Percentiles rank a stretch among this genome's conserved stretches.
These are phyloP conservation scores for Tricharina praecox DNA, from an alignment of 495 filamentous ascomycete genomes.

Conservation along the genomic window DNA sequence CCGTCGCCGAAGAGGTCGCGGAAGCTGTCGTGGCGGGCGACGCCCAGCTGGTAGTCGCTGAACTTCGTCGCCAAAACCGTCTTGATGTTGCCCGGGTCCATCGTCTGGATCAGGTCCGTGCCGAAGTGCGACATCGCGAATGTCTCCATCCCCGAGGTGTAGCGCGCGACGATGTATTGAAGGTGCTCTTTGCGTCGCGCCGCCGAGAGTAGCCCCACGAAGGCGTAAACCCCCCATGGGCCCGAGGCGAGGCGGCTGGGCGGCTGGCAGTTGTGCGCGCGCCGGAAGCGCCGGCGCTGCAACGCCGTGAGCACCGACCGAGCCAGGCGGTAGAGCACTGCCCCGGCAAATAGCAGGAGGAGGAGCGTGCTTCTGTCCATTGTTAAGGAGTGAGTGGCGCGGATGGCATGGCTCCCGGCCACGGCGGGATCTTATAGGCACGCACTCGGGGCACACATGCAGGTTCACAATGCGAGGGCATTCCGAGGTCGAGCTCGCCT, in stretches of 20 bases:
- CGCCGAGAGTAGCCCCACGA: constrained; percentile 25
- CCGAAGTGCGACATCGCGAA: background rate
- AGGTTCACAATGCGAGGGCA: too few species aligned
- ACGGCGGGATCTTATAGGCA: too few species aligned
- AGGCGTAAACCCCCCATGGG: constrained; percentile 28
- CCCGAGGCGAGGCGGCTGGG: constrained; percentile 12
- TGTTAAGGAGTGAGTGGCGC: too few species aligned
- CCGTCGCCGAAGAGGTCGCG: constrained; percentile 46
- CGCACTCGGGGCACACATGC: too few species aligned
- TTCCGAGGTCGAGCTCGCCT: too few species aligned
- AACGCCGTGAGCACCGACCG: constrained; percentile 21
- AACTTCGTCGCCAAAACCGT: constrained; percentile 43
- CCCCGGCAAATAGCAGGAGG: too few species aligned
- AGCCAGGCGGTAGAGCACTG: constrained; percentile 22
- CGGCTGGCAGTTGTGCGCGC: constrained; percentile 30
- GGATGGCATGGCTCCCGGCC: too few species aligned
- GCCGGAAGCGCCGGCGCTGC: constrained; percentile 27
- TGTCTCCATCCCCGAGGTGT: constrained; percentile 28
- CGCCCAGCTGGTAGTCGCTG: constrained; percentile 43
- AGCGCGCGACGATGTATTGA: constrained; percentile 27
- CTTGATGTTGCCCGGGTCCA: constrained; percentile 65
- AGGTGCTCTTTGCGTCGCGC: constrained; percentile 28
- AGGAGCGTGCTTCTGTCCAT: too few species aligned
- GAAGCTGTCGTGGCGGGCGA: constrained; percentile 33
- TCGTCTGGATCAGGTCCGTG: constrained; percentile 26